phyloP scores from a whole-genome alignment of 2,329 filamentous ascomycete species.

The Stemphylium lycopersici region DNA sequence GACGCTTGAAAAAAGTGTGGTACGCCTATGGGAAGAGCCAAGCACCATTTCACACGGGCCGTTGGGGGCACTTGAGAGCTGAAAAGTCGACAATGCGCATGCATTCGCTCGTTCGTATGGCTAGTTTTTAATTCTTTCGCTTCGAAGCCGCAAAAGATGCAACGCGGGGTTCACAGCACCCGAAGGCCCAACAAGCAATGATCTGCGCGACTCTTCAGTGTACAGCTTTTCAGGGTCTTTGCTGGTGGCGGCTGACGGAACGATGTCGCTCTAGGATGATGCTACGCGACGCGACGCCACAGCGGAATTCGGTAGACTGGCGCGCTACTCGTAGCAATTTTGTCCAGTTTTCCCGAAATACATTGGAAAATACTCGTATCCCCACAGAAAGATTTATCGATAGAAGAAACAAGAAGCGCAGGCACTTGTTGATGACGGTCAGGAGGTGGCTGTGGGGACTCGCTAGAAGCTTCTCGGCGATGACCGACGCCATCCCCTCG shows the following conservation, averaged over 20 bases:
- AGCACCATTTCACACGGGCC: neutral
- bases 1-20: too few relatives aligned
- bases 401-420: constrained; percentile 2
- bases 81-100: neutral
- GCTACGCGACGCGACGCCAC: constrained; percentile 24
- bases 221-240: constrained; percentile 27
- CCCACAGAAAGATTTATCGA: constrained; percentile 25
- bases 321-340: constrained; percentile 8
- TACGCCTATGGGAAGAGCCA: neutral
- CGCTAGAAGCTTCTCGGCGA: constrained; percentile 15
- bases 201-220: constrained; percentile 19
- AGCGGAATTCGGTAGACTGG: constrained; percentile 2
- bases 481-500: neutral
- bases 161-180: constrained; percentile 7
- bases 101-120: neutral
- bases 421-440: constrained; percentile 11
- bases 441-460: constrained; percentile 29
- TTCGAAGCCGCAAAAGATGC: neutral
- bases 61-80: neutral
- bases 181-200: constrained; percentile 15
- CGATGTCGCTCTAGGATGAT: constrained; percentile 28
- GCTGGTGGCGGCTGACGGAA: constrained; percentile 15
- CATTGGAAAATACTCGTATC: constrained; percentile 11
- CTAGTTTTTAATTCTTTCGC: neutral
- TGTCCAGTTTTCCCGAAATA: constrained; percentile 25